phyloP scores from a whole-genome alignment of 352 stramenopile species.

The Phytophthora niederhauseri region DNA sequence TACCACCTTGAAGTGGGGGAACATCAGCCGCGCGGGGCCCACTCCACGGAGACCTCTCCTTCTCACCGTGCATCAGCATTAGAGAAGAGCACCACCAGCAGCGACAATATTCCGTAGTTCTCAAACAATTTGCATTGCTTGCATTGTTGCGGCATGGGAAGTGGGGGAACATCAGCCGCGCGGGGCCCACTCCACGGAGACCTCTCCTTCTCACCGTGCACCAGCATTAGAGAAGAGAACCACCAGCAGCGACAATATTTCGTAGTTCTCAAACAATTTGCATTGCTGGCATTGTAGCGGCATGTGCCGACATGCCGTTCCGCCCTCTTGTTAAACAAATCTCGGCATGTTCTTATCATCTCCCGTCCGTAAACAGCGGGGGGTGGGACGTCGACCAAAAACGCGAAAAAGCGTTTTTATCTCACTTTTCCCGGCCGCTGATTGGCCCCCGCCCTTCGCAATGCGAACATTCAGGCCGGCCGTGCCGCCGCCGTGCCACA shows the following conservation, averaged over 20 bases:
- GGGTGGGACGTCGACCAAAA: constrained; percentile 18
- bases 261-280: too few species aligned
- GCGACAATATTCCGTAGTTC: too few species aligned
- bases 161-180: background rate
- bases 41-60: background rate
- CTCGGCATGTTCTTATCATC: background rate
- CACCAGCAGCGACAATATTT: background rate
- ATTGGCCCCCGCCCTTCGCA: constrained; percentile 9
- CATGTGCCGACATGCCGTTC: too few species aligned
- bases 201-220: background rate
- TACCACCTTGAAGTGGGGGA: constrained; percentile 15
- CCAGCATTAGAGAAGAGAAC: too few species aligned
- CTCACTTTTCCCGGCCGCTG: background rate
- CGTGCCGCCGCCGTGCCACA: constrained; percentile 15
- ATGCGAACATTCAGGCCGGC: constrained; percentile 7
- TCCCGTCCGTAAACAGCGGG: background rate
- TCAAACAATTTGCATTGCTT: too few species aligned
- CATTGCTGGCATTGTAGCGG: too few species aligned
- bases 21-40: too few species aligned
- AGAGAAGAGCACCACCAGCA: background rate
- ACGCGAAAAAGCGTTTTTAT: constrained; percentile 22
- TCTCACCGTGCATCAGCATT: background rate
- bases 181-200: background rate
- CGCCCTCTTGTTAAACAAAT: background rate
- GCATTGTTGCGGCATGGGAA: background rate